A percentile compares a stretch with the other conserved stretches of the same genome.
phyloP scores from a whole-genome alignment of 2,329 filamentous ascomycete genomes.

The Alternaria postmessia region DNA sequence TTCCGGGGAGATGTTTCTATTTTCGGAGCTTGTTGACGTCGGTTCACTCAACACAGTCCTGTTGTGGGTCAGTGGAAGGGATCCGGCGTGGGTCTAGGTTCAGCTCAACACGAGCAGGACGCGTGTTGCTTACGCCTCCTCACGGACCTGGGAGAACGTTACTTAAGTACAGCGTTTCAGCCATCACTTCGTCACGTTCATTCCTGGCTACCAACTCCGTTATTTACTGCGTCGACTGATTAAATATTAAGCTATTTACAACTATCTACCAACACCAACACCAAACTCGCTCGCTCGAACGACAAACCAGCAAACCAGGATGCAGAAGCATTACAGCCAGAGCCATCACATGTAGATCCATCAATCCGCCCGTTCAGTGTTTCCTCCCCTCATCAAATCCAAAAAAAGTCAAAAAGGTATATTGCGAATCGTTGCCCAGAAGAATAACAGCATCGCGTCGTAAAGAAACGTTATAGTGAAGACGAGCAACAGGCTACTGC shows the following conservation, averaged over 20 bases:
- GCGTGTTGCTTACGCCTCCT: slow-evolving; percentile 6
- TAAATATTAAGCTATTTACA: slow-evolving; percentile 12
- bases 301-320: slow-evolving; percentile 12
- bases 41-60: not conserved
- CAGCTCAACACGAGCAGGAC: slow-evolving; percentile 6
- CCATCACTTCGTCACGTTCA: not conserved
- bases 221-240: not conserved
- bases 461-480: slow-evolving; percentile 34
- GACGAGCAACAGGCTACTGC: slow-evolving; percentile 11
- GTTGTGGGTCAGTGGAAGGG: not conserved
- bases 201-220: not conserved
- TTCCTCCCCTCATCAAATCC: slow-evolving; percentile 10
- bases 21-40: not conserved
- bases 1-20: not conserved
- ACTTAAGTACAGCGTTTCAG: not conserved
- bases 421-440: slow-evolving; percentile 26
- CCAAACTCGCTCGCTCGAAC: not conserved
- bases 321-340: slow-evolving; percentile 28
- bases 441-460: slow-evolving; percentile 46
- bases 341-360: slow-evolving; percentile 13
- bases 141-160: not conserved
- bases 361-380: slow-evolving; percentile 5
- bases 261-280: slow-evolving; percentile 7
- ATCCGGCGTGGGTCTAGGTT: not conserved
- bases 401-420: slow-evolving; percentile 24